Evolutionary conservation across 129 eudicot species (phyloP).

Genomic region (Dittrichia graveolens): DNA sequence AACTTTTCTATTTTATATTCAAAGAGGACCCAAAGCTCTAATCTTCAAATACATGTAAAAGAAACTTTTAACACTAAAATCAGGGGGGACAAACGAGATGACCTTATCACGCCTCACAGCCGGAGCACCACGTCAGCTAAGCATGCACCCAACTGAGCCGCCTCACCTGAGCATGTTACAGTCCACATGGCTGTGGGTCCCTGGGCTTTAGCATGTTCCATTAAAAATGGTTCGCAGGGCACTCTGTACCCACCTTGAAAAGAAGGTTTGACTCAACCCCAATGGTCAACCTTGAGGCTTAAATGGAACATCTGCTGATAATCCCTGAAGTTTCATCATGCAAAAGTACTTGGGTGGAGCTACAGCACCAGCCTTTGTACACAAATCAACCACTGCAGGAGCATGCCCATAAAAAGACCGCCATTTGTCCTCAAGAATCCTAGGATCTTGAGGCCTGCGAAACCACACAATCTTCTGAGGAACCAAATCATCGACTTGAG

Average conservation of each 20-base stretch:
- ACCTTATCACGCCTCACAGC: background rate
- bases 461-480: conserved; percentile 72
- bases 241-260: no score
- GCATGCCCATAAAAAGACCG: conserved; percentile 86
- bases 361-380: conserved; percentile 71
- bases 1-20: no score
- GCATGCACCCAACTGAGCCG: background rate
- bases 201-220: no score
- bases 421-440: conserved; percentile 57
- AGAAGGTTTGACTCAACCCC: background rate
- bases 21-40: no score
- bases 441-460: conserved; percentile 85
- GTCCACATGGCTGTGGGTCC: background rate
- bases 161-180: background rate
- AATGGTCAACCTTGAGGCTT: conserved; percentile 5
- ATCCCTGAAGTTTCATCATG: conserved; percentile 81
- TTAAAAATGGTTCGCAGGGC: no score
- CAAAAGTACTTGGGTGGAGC: conserved; percentile 57
- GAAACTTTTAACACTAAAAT: no score
- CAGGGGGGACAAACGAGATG: background rate
- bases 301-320: conserved; percentile 46
- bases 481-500: conserved; percentile 72
- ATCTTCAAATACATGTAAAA: no score
- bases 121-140: background rate
- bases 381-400: conserved; percentile 88